phyloP scores from a whole-genome alignment of 495 filamentous ascomycete species.

The Physcia stellaris region DNA sequence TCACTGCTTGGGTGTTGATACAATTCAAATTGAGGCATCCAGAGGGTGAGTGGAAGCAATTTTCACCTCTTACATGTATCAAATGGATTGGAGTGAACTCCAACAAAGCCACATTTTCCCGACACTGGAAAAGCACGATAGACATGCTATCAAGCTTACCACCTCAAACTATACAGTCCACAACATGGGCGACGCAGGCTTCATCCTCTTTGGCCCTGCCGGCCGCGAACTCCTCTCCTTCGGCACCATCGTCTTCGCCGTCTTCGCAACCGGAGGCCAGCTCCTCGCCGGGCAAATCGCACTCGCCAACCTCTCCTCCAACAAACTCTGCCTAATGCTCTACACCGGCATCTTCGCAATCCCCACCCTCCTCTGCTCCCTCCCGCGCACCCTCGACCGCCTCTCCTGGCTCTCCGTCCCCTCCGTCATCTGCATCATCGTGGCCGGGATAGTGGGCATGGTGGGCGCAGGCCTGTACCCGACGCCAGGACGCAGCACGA shows the following conservation, averaged over 20 bases:
- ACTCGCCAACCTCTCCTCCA: constrained; percentile 21
- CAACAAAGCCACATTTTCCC: no score
- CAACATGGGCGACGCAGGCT: constrained; percentile 57
- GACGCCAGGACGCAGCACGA: constrained; percentile 12
- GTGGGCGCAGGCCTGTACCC: constrained; percentile 24
- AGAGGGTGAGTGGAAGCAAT: constrained; percentile 12
- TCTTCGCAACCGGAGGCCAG: constrained; percentile 31
- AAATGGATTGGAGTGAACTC: no score
- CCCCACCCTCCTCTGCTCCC: constrained; percentile 21
- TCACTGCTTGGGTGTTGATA: constrained; percentile 26
- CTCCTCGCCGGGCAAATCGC: constrained; percentile 28
- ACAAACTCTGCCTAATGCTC: constrained; percentile 28
- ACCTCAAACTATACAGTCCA: constrained; percentile 25
- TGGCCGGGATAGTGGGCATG: constrained; percentile 29
- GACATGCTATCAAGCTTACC: not conserved
- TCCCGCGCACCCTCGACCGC: constrained; percentile 15
- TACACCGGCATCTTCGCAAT: constrained; percentile 30
- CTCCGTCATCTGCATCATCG: constrained; percentile 21
- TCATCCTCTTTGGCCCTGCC: constrained; percentile 46
- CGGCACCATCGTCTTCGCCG: constrained; percentile 63
- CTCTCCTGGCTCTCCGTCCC: constrained; percentile 14
- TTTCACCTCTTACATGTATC: not conserved
- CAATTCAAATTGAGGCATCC: constrained; percentile 31
- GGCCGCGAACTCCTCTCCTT: constrained; percentile 52
- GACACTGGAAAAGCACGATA: no score